These are phyloP conservation scores for Lentinula sp. DNA, from an alignment of 768 basidiomycete species.

Conservation along the genomic window DNA sequence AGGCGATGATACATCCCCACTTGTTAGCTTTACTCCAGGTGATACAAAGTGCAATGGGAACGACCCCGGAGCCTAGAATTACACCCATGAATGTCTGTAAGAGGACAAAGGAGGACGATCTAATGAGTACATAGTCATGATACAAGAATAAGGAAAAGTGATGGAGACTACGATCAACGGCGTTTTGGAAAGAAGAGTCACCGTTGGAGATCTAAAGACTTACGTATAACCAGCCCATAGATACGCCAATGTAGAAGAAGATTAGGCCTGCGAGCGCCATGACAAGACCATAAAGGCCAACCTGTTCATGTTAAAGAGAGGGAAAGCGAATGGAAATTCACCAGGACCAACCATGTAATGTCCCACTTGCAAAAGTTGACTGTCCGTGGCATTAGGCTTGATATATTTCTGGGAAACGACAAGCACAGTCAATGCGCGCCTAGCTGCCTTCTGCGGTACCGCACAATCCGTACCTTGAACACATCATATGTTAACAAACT, in stretches of 20 bases:
- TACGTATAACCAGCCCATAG: slow-evolving; percentile 92
- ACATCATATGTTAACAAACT: slow-evolving; percentile 80
- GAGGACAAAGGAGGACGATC: too few species aligned
- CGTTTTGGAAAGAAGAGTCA: background rate
- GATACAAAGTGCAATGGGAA: slow-evolving; percentile 80
- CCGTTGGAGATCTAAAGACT: slow-evolving; percentile 17
- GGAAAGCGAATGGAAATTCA: background rate
- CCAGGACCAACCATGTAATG: slow-evolving; percentile 49
- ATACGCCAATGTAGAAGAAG: slow-evolving; percentile 87
- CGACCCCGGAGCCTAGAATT: slow-evolving; percentile 78
- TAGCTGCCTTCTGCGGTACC: background rate
- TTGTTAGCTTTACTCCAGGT: slow-evolving; percentile 86
- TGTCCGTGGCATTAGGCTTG: slow-evolving; percentile 75
- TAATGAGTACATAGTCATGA: background rate
- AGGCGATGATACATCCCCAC: slow-evolving; percentile 73
- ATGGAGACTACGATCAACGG: background rate
- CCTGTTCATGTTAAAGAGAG: slow-evolving; percentile 26
- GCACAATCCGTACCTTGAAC: slow-evolving; percentile 49
- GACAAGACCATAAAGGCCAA: slow-evolving; percentile 63
- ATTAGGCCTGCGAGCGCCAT: slow-evolving; percentile 82
- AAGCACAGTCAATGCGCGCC: background rate
- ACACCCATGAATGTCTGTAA: slow-evolving; percentile 82
- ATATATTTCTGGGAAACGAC: slow-evolving; percentile 51
- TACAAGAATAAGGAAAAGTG: background rate
- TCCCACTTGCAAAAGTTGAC: slow-evolving; percentile 62